A percentile compares a stretch with the other conserved stretches of the same genome.
Evolutionary conservation across 108 stramenopile genomes (phyloP).

Genomic region (Fragilaria radians): DNA sequence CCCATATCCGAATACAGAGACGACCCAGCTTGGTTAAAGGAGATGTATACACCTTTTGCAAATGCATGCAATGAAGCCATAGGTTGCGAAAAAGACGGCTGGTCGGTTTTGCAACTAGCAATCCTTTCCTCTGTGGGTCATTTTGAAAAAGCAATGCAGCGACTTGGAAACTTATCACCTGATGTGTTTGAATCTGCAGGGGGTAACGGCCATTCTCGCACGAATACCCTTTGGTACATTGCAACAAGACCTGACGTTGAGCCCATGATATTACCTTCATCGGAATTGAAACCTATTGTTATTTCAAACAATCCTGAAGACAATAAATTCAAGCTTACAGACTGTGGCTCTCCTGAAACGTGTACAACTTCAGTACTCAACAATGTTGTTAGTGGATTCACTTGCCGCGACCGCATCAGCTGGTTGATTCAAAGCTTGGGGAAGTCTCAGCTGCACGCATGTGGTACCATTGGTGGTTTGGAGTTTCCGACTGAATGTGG

Average conservation of each 20-base stretch:
- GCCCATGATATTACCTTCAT: conserved; percentile 21
- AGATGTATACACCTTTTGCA: conserved; percentile 72
- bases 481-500: conserved; percentile 49
- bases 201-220: conserved; percentile 63
- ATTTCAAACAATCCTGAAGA: no score
- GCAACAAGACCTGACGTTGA: conserved; percentile 49
- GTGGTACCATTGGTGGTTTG: conserved; percentile 39
- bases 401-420: conserved; percentile 56
- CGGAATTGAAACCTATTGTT: no score
- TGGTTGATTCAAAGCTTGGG: conserved; percentile 49
- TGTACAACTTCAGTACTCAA: conserved; percentile 54
- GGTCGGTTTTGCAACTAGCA: conserved; percentile 56
- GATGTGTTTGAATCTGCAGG: conserved; percentile 58
- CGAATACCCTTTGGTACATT: conserved; percentile 77
- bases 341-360: conserved; percentile 54
- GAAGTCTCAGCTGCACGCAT: conserved; percentile 51
- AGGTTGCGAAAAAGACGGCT: conserved; percentile 51
- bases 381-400: conserved; percentile 33
- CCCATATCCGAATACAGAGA: conserved; percentile 81
- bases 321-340: conserved; percentile 17
- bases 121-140: conserved; percentile 70
- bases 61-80: conserved; percentile 47
- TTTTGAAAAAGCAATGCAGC: conserved; percentile 38
- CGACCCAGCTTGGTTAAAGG: conserved; percentile 63
- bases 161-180: conserved; percentile 33